Evolutionary conservation across 2,329 filamentous ascomycete genomes (phyloP), one percentile per base, ranked within the genome.

Genomic region (Pseudopithomyces maydicus): DNA sequence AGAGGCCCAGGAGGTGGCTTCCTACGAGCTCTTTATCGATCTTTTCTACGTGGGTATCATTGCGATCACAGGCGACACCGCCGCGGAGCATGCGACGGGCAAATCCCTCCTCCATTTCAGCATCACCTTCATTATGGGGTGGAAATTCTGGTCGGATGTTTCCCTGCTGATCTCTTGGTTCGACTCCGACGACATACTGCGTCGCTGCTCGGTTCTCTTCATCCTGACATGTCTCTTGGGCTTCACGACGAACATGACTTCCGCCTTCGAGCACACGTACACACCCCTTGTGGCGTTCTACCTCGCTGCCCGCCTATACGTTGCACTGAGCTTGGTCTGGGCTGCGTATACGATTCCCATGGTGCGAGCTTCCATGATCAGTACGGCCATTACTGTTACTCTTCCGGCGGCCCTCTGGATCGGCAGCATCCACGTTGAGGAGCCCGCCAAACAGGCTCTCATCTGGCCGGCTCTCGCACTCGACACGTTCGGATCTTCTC

Each of bases 21-120:
- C 80, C 15, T 88, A 88, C 65, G 87, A 89, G 69, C 80, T 89
- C 1, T 88, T 88, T 64, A 81, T 88, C 12, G 87, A 88, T 64
- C 77, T 88, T 35, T 78, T 88, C 36, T 88, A 87, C 58, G 85
- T 87, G 22, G 85, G 85, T 8, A 88, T 89, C 57, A 82, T 89
- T 47, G 85, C 86, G 26, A 81, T 86, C 64, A 85, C 87, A 44
- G 86, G 85, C 22, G 87, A 89, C 66, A 81, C 81, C 51, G 82
- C 85, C 12, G 80, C 83, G 12, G 85, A 87, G 64, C 74, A 83
- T 51, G 78, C 85, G 0, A 82, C 79, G 10, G 85, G 82, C 0
- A 65, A 80, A 32, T 80, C 84, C 44, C 73, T 89, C n/a, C 77
- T 88, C 19, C 79, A 82, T 26, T 89, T 88, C 65, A 74, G 80